A percentile compares a stretch with the other conserved stretches of the same genome.
Evolutionary conservation across 2,329 filamentous ascomycete species (phyloP).

Genomic region (Verticillium dahliae): DNA sequence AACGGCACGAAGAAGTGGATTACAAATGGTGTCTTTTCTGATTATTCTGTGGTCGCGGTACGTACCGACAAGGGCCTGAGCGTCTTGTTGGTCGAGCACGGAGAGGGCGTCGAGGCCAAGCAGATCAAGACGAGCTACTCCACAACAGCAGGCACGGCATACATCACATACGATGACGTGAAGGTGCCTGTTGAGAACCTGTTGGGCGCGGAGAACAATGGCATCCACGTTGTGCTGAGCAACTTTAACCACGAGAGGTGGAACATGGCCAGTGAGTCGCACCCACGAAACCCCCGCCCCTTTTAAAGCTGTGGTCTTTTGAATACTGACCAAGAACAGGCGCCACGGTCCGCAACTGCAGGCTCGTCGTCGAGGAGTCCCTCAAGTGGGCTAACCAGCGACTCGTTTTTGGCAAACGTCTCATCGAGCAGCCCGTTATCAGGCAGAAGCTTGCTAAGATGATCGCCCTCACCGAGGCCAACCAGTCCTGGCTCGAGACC

Average conservation of each 20-base stretch:
- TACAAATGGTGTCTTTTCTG: constrained; percentile 71
- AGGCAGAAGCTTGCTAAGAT: constrained; percentile 80
- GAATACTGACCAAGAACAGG: constrained; percentile 17
- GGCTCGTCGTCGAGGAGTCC: constrained; percentile 72
- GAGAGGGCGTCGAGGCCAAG: constrained; percentile 69
- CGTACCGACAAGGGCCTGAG: constrained; percentile 73
- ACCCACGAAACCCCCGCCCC: constrained; percentile 8
- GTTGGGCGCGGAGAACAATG: constrained; percentile 77
- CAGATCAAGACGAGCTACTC: constrained; percentile 79
- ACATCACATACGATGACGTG: constrained; percentile 78
- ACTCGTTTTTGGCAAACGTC: constrained; percentile 73
- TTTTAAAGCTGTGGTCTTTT: background rate
- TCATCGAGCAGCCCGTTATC: constrained; percentile 79
- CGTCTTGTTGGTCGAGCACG: constrained; percentile 68
- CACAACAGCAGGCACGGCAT: constrained; percentile 69
- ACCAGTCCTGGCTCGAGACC: constrained; percentile 78
- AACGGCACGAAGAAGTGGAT: constrained; percentile 83
- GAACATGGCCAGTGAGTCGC: constrained; percentile 58
- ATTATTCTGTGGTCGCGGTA: constrained; percentile 80
- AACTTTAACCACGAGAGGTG: constrained; percentile 89
- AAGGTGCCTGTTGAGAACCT: constrained; percentile 76
- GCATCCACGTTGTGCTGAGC: constrained; percentile 74
- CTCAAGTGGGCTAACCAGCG: constrained; percentile 87
- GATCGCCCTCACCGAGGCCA: constrained; percentile 76
- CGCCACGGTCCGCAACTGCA: constrained; percentile 56